Conservation (phyloP, 2,329 filamentous ascomycete genomes). For the Phialophora expanda region DNA sequence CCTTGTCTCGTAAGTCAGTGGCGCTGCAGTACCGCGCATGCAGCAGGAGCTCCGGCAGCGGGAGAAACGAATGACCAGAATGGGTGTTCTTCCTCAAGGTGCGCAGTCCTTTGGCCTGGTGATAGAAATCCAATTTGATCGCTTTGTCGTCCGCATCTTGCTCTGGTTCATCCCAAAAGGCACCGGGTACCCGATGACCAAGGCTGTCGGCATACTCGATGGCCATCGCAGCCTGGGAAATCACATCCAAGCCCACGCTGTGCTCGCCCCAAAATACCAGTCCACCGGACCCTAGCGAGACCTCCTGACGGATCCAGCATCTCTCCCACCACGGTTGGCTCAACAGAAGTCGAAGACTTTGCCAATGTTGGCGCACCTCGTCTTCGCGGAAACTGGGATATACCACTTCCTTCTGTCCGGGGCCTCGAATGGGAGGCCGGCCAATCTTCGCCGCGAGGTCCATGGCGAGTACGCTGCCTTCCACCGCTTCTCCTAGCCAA, state of each 20-base stretch:
- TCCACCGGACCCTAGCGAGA: neutral
- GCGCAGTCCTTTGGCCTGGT: conserved; percentile 7
- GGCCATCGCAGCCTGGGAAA: conserved; percentile 19
- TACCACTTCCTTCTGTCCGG: conserved; percentile 19
- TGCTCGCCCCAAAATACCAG: conserved; percentile 20
- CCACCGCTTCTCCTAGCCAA: conserved; percentile 34
- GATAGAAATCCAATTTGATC: conserved; percentile 13
- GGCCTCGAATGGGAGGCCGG: conserved; percentile 14
- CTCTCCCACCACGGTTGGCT: conserved; percentile 17
- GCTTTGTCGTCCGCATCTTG: neutral
- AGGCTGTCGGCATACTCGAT: conserved; percentile 14
- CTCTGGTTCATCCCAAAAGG: neutral
- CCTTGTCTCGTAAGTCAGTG: conserved; percentile 21
- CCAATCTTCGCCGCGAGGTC: conserved; percentile 25
- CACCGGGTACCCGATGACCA: neutral
- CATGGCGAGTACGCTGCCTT: conserved; percentile 24
- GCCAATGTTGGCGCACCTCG: conserved; percentile 14
- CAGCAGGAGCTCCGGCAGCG: conserved; percentile 3
- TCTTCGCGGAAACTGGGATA: conserved; percentile 19
- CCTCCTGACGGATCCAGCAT: conserved; percentile 22
- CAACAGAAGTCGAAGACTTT: conserved; percentile 7
- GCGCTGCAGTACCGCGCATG: conserved; percentile 14
- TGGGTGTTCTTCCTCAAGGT: conserved; percentile 12
- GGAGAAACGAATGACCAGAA: conserved; percentile 1
- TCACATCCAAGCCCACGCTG: conserved; percentile 2